Evolutionary conservation across 139 green algal species (phyloP).

Genomic region (Asterochloris sp.): DNA sequence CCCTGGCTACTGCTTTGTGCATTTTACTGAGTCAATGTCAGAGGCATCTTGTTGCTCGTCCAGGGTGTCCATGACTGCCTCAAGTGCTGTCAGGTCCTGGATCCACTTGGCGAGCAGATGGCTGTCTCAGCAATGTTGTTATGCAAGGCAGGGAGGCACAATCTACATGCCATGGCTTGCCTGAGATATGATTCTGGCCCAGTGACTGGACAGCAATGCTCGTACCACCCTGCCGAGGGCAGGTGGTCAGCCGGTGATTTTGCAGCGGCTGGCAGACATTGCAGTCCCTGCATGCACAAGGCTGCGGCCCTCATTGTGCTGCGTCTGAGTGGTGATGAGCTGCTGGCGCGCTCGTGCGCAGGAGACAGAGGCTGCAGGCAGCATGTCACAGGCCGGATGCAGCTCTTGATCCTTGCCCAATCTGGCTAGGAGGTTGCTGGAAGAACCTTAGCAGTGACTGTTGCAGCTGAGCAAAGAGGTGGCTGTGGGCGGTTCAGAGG

Average conservation of each 20-base stretch:
- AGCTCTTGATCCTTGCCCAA: constrained; percentile 10
- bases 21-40: not conserved
- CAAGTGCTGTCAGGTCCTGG: constrained; percentile 2
- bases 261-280: too few species aligned
- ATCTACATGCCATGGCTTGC: not conserved
- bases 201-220: too few species aligned
- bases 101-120: constrained; percentile 2
- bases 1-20: not conserved
- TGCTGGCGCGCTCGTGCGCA: not conserved
- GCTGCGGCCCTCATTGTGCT: constrained; percentile 7
- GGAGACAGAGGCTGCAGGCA: constrained; percentile 7
- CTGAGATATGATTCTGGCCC: not conserved
- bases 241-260: too few species aligned
- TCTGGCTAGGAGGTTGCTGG: too few species aligned
- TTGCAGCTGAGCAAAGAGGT: too few species aligned
- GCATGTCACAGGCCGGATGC: constrained; percentile 4
- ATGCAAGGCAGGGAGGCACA: not conserved
- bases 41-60: not conserved
- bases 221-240: too few species aligned
- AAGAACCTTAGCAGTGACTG: too few species aligned
- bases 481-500: too few species aligned
- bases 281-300: too few species aligned
- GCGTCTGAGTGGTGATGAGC: constrained; percentile 6
- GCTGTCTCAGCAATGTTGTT: not conserved
- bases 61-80: constrained; percentile 8